These are phyloP conservation scores for Ustilago trichophora DNA, from an alignment of 1,284 basidiomycete species.

Conservation along the genomic window DNA sequence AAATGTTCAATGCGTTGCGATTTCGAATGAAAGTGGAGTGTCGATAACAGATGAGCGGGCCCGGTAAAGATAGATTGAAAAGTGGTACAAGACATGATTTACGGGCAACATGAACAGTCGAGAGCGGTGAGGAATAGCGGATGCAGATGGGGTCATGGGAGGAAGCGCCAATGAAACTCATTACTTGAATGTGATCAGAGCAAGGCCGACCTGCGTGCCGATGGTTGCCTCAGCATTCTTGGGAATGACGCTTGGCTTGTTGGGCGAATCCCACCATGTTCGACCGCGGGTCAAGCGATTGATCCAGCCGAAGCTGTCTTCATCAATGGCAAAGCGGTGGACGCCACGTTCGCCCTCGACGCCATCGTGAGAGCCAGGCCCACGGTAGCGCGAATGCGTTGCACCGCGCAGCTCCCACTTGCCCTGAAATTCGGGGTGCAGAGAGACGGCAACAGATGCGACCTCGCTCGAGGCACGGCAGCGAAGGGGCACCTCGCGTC, in stretches of 20 bases:
- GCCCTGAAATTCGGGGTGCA: constrained; percentile 47
- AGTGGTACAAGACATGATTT: no score
- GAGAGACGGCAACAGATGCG: constrained; percentile 26
- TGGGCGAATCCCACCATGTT: constrained; percentile 25
- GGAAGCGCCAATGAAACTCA: no score
- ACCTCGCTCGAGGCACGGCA: constrained; percentile 36
- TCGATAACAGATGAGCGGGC: neutral
- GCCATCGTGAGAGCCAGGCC: constrained; percentile 23
- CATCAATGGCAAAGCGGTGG: constrained; percentile 31
- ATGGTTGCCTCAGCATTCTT: constrained; percentile 20
- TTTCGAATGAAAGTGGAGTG: no score
- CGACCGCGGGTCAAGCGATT: constrained; percentile 29
- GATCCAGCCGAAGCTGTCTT: constrained; percentile 47
- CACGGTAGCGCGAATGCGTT: constrained; percentile 37
- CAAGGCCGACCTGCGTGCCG: constrained; percentile 35
- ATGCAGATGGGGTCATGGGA: no score
- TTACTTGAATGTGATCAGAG: constrained; percentile 39
- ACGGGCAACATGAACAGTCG: no score
- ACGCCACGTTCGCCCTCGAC: constrained; percentile 12
- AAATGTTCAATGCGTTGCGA: no score
- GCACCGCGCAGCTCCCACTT: constrained; percentile 40
- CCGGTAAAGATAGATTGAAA: constrained; percentile 1
- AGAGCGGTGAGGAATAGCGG: neutral
- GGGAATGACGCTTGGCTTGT: constrained; percentile 13
- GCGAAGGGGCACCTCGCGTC: constrained; percentile 32